Percentiles rank a stretch among this genome's conserved stretches.
Conservation (phyloP, 768 basidiomycete species). For the Xerocomellus intermedius region DNA sequence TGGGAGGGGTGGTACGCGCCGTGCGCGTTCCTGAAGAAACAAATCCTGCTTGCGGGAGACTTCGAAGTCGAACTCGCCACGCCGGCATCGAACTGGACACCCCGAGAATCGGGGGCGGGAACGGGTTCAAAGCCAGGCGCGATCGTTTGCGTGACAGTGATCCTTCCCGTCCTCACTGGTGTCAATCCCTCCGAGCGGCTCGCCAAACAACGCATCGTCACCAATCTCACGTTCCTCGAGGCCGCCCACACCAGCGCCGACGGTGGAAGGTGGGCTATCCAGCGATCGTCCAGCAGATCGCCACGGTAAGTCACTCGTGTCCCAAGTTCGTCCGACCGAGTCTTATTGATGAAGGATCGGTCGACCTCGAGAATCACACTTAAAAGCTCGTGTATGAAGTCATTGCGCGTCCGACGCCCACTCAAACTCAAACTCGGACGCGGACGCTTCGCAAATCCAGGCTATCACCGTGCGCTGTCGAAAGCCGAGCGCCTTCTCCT, state of each 20-base stretch:
- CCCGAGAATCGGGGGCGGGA: background rate
- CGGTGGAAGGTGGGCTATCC: conserved; percentile 35
- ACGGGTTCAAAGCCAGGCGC: conserved; percentile 6
- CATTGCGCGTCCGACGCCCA: conserved; percentile 54
- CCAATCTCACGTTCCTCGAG: conserved; percentile 49
- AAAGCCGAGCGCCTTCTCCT: conserved; percentile 72
- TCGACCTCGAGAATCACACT: conserved; percentile 13
- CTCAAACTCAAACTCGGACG: background rate
- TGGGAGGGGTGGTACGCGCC: too few species aligned
- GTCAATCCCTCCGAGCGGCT: conserved; percentile 68
- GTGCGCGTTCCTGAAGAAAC: too few species aligned
- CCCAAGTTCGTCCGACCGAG: background rate
- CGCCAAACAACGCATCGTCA: conserved; percentile 60
- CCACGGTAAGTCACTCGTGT: conserved; percentile 11
- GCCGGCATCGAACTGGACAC: background rate
- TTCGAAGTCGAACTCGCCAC: conserved; percentile 42
- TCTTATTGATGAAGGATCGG: background rate
- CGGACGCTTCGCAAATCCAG: conserved; percentile 30
- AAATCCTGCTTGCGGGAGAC: conserved; percentile 45
- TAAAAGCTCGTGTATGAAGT: conserved; percentile 41
- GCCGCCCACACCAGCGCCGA: conserved; percentile 9
- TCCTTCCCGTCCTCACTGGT: conserved; percentile 60
- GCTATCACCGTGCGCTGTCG: conserved; percentile 53
- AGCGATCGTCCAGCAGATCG: conserved; percentile 34
- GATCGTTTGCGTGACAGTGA: conserved; percentile 44